Percentiles rank a stretch among this genome's conserved stretches.
phyloP scores from a whole-genome alignment of 2,329 filamentous ascomycete genomes.

The Clonostachys byssicola region DNA sequence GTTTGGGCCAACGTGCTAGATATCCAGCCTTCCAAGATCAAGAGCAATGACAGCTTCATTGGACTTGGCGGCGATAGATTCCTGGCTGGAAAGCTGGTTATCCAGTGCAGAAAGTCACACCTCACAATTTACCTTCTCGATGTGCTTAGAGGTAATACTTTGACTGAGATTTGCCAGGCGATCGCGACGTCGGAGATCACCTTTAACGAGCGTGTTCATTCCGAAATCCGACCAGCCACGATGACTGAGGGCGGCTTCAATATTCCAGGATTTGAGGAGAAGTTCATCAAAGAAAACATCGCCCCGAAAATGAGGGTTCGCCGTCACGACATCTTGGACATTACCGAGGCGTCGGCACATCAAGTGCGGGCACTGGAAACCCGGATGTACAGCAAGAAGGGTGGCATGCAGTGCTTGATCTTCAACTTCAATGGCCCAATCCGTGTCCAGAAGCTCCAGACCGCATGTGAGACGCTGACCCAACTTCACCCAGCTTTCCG shows the following conservation, averaged over 20 bases:
- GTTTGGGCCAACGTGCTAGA: constrained; percentile 42
- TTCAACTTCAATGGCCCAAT: constrained; percentile 41
- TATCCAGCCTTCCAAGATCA: constrained; percentile 31
- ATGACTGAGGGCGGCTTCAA: background rate
- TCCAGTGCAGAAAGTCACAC: constrained; percentile 35
- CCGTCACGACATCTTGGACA: constrained; percentile 36
- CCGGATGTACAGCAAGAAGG: constrained; percentile 34
- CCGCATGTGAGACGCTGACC: constrained; percentile 37
- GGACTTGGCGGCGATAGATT: constrained; percentile 40
- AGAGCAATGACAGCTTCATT: constrained; percentile 37
- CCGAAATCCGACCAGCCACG: constrained; percentile 3
- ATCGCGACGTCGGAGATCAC: constrained; percentile 2
- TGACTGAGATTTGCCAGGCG: constrained; percentile 40
- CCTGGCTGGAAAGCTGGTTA: constrained; percentile 36
- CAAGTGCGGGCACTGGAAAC: constrained; percentile 45
- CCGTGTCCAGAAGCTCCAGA: constrained; percentile 34
- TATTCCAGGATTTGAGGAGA: constrained; percentile 14
- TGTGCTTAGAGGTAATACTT: constrained; percentile 30
- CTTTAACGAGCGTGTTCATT: constrained; percentile 2
- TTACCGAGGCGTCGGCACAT: constrained; percentile 40
- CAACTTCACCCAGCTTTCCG: constrained; percentile 46
- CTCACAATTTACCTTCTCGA: constrained; percentile 35
- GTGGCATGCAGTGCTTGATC: constrained; percentile 41
- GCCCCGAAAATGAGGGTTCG: constrained; percentile 36
- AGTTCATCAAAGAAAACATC: constrained; percentile 32